phyloP scores from a whole-genome alignment of 1,284 basidiomycete species.

The Cerrena zonata region DNA sequence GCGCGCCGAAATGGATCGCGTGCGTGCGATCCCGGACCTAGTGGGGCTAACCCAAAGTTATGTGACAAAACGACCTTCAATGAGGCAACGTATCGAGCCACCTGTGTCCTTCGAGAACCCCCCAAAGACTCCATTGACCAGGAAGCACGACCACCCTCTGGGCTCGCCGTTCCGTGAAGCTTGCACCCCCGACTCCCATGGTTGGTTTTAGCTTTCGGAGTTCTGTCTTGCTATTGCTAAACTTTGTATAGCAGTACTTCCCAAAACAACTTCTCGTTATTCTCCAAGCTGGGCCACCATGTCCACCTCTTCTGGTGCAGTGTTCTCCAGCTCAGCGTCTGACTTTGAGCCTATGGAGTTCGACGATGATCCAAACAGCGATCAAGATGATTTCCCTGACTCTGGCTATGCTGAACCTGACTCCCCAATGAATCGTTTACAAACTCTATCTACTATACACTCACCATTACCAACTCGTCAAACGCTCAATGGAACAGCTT shows the following conservation, averaged over 20 bases:
- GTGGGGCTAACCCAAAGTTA: conserved; percentile 31
- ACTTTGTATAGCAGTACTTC: neutral
- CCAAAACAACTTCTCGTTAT: neutral
- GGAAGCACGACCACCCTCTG: too few relatives aligned
- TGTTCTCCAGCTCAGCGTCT: conserved; percentile 3
- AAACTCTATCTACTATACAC: neutral
- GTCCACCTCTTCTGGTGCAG: neutral
- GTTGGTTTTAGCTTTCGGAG: neutral
- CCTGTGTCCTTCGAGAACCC: neutral
- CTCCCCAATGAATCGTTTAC: neutral
- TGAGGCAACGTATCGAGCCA: neutral
- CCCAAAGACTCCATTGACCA: neutral
- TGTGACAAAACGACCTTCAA: neutral
- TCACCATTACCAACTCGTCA: neutral
- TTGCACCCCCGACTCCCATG: neutral
- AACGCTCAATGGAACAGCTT: neutral
- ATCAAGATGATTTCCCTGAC: conserved; percentile 4
- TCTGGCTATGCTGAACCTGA: conserved; percentile 14
- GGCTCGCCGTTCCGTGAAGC: too few relatives aligned
- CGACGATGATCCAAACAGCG: conserved; percentile 18
- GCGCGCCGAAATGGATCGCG: conserved; percentile 35
- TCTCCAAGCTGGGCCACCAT: neutral
- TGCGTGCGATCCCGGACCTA: conserved; percentile 40
- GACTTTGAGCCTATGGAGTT: conserved; percentile 22
- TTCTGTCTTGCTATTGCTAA: neutral